phyloP scores from a whole-genome alignment of 495 filamentous ascomycete genomes.

The Neurospora sp. region DNA sequence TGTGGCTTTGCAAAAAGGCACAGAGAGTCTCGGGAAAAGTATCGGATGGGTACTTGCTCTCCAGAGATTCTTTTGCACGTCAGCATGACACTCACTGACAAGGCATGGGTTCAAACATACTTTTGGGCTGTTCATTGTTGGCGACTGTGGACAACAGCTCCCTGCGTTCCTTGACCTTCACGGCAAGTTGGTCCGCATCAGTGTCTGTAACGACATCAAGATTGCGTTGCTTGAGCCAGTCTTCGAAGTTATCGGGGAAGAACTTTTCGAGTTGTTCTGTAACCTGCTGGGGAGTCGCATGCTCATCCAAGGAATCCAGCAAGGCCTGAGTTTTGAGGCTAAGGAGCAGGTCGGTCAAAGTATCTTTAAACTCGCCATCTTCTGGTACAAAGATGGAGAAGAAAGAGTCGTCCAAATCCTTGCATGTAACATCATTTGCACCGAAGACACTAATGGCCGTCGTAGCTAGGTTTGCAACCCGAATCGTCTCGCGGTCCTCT shows the following conservation, averaged over 20 bases:
- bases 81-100: conserved; percentile 8
- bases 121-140: conserved; percentile 44
- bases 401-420: conserved; percentile 76
- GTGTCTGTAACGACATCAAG: conserved; percentile 54
- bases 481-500: conserved; percentile 63
- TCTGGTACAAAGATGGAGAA: conserved; percentile 76
- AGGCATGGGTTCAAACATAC: conserved; percentile 17
- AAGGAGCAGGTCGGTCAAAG: conserved; percentile 63
- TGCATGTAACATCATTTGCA: conserved; percentile 70
- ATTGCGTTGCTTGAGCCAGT: conserved; percentile 52
- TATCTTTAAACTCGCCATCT: conserved; percentile 39
- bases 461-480: conserved; percentile 79
- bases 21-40: conserved; percentile 68
- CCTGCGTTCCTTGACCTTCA: conserved; percentile 51
- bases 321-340: conserved; percentile 83
- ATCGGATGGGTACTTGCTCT: conserved; percentile 70
- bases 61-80: conserved; percentile 40
- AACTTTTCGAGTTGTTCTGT: conserved; percentile 60
- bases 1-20: conserved; percentile 64
- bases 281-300: conserved; percentile 47
- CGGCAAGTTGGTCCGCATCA: conserved; percentile 67
- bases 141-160: conserved; percentile 54
- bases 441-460: conserved; percentile 77
- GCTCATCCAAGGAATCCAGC: conserved; percentile 54
- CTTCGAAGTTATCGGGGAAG: conserved; percentile 62